phyloP scores from a whole-genome alignment of 2,329 filamentous ascomycete species.

The Drechmeria coniospora region DNA sequence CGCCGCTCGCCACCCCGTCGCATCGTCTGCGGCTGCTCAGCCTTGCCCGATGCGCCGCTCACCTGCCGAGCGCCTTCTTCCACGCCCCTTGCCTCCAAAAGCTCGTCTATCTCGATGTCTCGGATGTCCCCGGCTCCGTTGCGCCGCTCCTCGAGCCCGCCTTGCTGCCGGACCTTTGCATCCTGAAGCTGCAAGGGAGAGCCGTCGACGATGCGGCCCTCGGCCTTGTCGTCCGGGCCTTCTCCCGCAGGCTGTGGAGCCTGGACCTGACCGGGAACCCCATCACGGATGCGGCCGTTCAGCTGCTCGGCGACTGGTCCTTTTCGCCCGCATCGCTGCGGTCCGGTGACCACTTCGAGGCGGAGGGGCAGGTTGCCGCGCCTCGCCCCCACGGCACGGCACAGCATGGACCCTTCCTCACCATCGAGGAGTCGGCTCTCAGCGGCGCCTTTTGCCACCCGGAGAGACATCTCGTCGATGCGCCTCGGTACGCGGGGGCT shows the following conservation, averaged over 20 bases:
- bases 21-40: constrained; percentile 24
- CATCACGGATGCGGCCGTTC: constrained; percentile 29
- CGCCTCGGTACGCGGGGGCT: constrained; percentile 19
- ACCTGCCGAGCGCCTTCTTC: constrained; percentile 26
- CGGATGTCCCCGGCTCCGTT: constrained; percentile 30
- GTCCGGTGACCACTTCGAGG: constrained; percentile 21
- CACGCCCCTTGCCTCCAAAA: constrained; percentile 17
- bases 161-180: constrained; percentile 28
- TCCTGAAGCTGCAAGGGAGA: constrained; percentile 34
- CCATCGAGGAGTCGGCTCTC: constrained; percentile 30
- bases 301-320: constrained; percentile 13
- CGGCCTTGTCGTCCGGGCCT: constrained; percentile 17
- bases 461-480: constrained; percentile 31
- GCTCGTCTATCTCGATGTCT: constrained; percentile 38
- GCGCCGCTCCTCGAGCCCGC: constrained; percentile 17
- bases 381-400: constrained; percentile 13
- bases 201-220: constrained; percentile 26
- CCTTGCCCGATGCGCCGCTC: constrained; percentile 23
- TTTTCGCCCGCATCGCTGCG: constrained; percentile 18
- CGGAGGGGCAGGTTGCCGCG: constrained; percentile 30
- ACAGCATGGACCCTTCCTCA: constrained; percentile 25
- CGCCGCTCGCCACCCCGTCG: constrained; percentile 2
- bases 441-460: constrained; percentile 30
- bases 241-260: constrained; percentile 34
- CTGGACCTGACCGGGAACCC: constrained; percentile 38